phyloP scores from a whole-genome alignment of 1,284 basidiomycete genomes.

The Leucoagaricus sp. region DNA sequence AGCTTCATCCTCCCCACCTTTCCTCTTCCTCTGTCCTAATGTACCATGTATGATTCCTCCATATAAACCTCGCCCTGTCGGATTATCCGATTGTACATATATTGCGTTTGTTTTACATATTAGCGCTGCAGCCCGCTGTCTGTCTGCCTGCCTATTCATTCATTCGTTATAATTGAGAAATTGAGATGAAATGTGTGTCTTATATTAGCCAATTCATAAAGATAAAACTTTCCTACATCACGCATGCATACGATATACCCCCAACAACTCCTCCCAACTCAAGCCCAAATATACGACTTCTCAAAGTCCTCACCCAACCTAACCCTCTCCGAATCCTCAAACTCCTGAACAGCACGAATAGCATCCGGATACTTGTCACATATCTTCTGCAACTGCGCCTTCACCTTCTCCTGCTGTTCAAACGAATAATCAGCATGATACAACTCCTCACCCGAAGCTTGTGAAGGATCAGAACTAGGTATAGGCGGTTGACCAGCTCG shows the following conservation, averaged over 20 bases:
- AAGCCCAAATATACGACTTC: slow-evolving; percentile 30
- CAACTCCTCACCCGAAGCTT: not conserved
- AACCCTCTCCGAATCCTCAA: slow-evolving; percentile 34
- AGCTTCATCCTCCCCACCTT: too few relatives aligned
- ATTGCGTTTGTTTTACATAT: too few relatives aligned
- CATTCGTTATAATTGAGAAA: too few relatives aligned
- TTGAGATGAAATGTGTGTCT: too few relatives aligned
- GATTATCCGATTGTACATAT: too few relatives aligned
- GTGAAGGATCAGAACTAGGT: not conserved
- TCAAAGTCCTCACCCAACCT: slow-evolving; percentile 32
- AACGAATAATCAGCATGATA: slow-evolving; percentile 3
- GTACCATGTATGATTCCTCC: too few relatives aligned
- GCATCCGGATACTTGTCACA: slow-evolving; percentile 51
- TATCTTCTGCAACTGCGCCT: slow-evolving; percentile 43
- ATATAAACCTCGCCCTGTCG: too few relatives aligned
- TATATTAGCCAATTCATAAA: not conserved
- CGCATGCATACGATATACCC: too few relatives aligned
- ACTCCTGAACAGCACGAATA: slow-evolving; percentile 40
- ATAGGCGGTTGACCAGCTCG: slow-evolving; percentile 11
- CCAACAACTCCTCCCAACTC: not conserved
- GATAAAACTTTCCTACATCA: too few relatives aligned
- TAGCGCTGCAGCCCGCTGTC: too few relatives aligned
- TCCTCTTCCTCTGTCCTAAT: too few relatives aligned
- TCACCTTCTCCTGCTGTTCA: slow-evolving; percentile 30
- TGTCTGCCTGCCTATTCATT: too few relatives aligned